These are phyloP conservation scores for Cadophora gregata DNA, from an alignment of 2,329 filamentous ascomycete species.

Conservation along the genomic window DNA sequence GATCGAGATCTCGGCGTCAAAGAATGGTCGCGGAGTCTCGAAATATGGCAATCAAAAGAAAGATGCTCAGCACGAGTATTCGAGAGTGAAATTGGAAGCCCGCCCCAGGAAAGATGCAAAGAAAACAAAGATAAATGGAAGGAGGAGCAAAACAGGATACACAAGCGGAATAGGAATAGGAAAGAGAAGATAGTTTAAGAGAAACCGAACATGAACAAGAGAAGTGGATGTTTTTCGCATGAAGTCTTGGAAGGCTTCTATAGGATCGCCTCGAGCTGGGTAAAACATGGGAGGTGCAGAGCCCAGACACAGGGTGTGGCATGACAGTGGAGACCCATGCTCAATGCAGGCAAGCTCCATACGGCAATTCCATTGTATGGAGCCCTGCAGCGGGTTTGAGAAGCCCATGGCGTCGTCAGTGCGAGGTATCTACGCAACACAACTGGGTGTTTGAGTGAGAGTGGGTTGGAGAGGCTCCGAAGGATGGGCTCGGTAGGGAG, in stretches of 20 bases:
- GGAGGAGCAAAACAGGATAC: conserved; percentile 26
- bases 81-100: conserved; percentile 36
- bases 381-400: conserved; percentile 31
- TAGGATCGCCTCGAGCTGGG: conserved; percentile 34
- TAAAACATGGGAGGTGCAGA: conserved; percentile 38
- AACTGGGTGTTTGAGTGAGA: not conserved
- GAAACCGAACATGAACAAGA: conserved; percentile 36
- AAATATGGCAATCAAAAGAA: conserved; percentile 30
- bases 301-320: conserved; percentile 41
- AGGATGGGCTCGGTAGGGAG: not conserved
- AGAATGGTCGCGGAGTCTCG: conserved; percentile 21
- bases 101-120: conserved; percentile 33
- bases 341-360: conserved; percentile 32
- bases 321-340: conserved; percentile 36
- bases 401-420: conserved; percentile 35
- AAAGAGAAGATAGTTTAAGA: conserved; percentile 32
- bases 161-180: conserved; percentile 30
- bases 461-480: not conserved
- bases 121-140: conserved; percentile 31
- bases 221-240: conserved; percentile 36
- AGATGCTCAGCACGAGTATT: conserved; percentile 36
- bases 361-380: conserved; percentile 19
- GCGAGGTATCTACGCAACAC: conserved; percentile 13
- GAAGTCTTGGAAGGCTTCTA: conserved; percentile 36
- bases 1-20: conserved; percentile 23